Evolutionary conservation across 371 early-diverging fungal genomes (phyloP), one percentile per base, ranked within the genome.

Genomic region (Basidiobolus meristosporus): DNA sequence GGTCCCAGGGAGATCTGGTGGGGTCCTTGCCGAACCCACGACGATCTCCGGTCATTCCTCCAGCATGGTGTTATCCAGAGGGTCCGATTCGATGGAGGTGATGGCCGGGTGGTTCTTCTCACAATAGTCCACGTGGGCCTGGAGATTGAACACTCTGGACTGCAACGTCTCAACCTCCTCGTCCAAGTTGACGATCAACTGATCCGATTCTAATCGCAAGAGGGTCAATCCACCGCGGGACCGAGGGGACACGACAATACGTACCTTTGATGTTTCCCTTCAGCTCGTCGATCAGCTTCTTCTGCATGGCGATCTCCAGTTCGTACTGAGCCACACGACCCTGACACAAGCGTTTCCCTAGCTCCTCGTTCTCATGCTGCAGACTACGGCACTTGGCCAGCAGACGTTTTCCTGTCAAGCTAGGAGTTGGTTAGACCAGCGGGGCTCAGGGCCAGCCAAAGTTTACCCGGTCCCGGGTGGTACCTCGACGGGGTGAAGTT

Each of bases 351-450:
- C 47, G 46, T 35, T 48, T 42, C 14, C 60, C 60, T 12, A 60
- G 41, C 34, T 60, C 60, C 29, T 57, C 57, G 37, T 60, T 60
- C 30, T 60, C 60, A 9, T 38, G 18, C 30, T 55, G 59, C 9
- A 60, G 34, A 2, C 58, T 48, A 6, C 37, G 28, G 37, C 51
- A 42, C 33, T 57, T 57, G 16, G 47, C 37, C 1, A 57, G 38
- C n/a, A 60, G 43, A 15, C 48, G 48, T 33, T 52, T 46, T 19
- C 60, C 60, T 15, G 55, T 50, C 29, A 53, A 42, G 39, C 53
- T 58, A n/a, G 15, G 14, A 14, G 6, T 17, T 5, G 18, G 12
- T 42, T 6, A n/a, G n/a, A 33, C 19, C 3, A 15, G 6, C n/a
- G n/a, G 5, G 11, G 2, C n/a, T n/a, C n/a, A n/a, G n/a, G n/a